Evolutionary conservation across 495 filamentous ascomycete species (phyloP).

Genomic region (Trichoderma gamsii): DNA sequence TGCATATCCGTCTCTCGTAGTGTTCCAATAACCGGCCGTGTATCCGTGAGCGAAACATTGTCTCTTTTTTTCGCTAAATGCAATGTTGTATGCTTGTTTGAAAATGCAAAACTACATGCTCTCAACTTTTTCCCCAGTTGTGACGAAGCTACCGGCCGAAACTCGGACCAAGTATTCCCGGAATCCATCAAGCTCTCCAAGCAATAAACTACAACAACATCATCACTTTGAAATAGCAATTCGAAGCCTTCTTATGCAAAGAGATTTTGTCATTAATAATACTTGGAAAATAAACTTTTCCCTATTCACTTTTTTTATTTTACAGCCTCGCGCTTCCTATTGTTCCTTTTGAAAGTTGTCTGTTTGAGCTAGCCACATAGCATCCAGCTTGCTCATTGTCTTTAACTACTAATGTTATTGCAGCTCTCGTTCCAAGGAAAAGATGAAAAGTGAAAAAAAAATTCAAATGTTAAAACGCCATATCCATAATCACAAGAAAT

Average conservation of each 20-base stretch:
- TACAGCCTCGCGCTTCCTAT: not conserved
- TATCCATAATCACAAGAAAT: not conserved
- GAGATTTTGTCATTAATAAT: not conserved
- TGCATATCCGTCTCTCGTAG: not conserved
- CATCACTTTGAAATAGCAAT: not conserved
- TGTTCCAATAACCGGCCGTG: not conserved
- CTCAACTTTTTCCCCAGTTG: not conserved
- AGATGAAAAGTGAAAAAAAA: too few relatives aligned
- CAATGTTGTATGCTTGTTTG: not conserved
- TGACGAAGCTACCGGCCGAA: not conserved
- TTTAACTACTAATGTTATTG: not conserved
- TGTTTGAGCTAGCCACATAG: not conserved
- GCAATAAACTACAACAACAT: not conserved
- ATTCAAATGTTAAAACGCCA: not conserved
- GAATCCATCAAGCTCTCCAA: not conserved
- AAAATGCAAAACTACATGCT: not conserved
- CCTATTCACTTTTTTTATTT: not conserved
- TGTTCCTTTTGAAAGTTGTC: not conserved
- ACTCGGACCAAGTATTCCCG: not conserved
- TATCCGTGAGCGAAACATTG: constrained; percentile 8
- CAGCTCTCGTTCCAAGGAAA: not conserved
- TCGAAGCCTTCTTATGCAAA: not conserved
- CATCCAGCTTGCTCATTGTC: not conserved
- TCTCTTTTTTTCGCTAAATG: not conserved
- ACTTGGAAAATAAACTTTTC: not conserved